Evolutionary conservation across 768 basidiomycete species (phyloP).

Genomic region (Podaxis pistillaris): DNA sequence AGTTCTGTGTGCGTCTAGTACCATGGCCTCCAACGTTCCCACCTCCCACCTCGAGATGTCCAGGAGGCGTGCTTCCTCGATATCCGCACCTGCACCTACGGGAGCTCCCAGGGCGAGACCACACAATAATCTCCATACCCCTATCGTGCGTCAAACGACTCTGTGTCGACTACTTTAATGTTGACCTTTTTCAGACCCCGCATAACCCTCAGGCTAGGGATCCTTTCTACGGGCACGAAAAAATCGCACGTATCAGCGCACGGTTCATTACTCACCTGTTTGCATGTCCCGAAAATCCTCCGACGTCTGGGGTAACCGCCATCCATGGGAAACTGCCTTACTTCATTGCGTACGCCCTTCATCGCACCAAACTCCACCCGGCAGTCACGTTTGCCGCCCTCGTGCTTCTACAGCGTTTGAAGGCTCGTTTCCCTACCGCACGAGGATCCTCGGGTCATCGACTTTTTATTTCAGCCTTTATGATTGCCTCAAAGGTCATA

Average conservation of each 20-base stretch:
- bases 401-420: conserved; percentile 75
- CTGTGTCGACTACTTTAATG: conserved; percentile 7
- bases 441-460: conserved; percentile 89
- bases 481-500: conserved; percentile 91
- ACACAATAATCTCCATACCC: conserved; percentile 11
- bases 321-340: conserved; percentile 64
- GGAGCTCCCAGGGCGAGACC: conserved; percentile 14
- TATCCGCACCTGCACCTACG: conserved; percentile 2
- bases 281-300: conserved; percentile 81
- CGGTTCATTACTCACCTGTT: conserved; percentile 86
- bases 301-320: conserved; percentile 41
- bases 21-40: conserved; percentile 9
- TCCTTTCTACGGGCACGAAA: conserved; percentile 77
- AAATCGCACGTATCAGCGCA: conserved; percentile 62
- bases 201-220: conserved; percentile 36
- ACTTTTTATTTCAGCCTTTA: conserved; percentile 88
- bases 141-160: conserved; percentile 7
- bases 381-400: conserved; percentile 70
- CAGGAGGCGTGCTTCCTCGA: conserved; percentile 7
- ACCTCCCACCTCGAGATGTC: conserved; percentile 10
- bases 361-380: conserved; percentile 73
- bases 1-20: background rate
- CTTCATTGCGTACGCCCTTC: conserved; percentile 86
- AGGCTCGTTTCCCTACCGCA: conserved; percentile 89
- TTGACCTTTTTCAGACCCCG: conserved; percentile 22